phyloP scores from a whole-genome alignment of 2,329 filamentous ascomycete species.

The Diaporthe caulivora region DNA sequence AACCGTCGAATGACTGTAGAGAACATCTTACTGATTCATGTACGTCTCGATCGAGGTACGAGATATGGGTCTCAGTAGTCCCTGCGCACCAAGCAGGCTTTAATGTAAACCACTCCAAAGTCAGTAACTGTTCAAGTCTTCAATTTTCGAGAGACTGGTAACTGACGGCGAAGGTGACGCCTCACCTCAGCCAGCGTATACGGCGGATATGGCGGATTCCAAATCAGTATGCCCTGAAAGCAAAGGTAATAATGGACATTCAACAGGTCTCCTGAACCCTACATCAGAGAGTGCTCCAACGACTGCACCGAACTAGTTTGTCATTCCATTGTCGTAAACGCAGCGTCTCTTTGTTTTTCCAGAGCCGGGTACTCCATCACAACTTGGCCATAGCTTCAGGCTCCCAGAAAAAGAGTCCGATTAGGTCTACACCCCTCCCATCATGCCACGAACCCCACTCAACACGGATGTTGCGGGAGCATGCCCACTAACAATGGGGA shows the following conservation, averaged over 20 bases:
- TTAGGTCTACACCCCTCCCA: not conserved
- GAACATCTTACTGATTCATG: too few relatives aligned
- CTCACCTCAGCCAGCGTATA: too few relatives aligned
- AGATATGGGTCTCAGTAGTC: too few relatives aligned
- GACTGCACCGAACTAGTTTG: rapidly evolving
- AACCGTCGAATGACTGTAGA: too few relatives aligned
- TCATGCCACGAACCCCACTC: not conserved
- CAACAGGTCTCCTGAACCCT: not conserved
- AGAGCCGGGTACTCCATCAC: too few relatives aligned
- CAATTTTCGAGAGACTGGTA: too few relatives aligned
- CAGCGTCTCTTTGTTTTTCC: not conserved
- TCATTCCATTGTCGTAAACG: not conserved
- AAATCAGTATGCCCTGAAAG: not conserved
- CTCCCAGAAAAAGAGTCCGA: too few relatives aligned
- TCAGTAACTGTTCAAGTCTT: too few relatives aligned
- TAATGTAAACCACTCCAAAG: too few relatives aligned
- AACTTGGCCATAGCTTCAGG: not conserved
- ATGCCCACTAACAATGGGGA: not conserved
- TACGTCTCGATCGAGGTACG: too few relatives aligned
- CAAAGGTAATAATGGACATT: not conserved
- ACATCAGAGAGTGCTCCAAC: rapidly evolving
- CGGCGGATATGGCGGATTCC: not conserved
- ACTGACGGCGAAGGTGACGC: too few relatives aligned
- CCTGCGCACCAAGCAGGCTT: too few relatives aligned
- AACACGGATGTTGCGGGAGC: not conserved